phyloP scores from a whole-genome alignment of 352 stramenopile species.

The Phytophthora syringae region DNA sequence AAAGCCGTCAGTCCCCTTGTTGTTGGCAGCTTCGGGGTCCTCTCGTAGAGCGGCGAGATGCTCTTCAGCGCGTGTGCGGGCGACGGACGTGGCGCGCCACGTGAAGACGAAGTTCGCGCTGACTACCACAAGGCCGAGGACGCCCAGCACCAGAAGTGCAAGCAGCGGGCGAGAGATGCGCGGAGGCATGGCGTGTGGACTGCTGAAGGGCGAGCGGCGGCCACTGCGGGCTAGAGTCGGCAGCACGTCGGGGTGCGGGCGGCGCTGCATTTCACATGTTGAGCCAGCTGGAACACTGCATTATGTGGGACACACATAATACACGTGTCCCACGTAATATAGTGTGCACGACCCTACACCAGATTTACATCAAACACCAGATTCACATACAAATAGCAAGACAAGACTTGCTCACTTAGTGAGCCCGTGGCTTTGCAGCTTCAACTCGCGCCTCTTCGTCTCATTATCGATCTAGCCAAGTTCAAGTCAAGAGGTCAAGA shows the following conservation, averaged over 20 bases:
- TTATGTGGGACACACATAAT: too few relatives aligned
- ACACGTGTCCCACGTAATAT: too few relatives aligned
- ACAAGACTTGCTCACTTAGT: too few relatives aligned
- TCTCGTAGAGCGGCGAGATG: constrained; percentile 23
- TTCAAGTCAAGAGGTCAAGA: not conserved
- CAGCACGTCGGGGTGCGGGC: constrained; percentile 30
- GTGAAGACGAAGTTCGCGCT: constrained; percentile 37
- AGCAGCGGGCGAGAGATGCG: constrained; percentile 22
- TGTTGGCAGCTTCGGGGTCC: not conserved
- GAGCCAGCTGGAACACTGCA: not conserved
- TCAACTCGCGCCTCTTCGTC: not conserved
- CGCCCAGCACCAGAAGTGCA: constrained; percentile 21
- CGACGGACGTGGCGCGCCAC: constrained; percentile 32
- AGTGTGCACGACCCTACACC: too few relatives aligned
- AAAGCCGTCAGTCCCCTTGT: not conserved
- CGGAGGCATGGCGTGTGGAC: constrained; percentile 27
- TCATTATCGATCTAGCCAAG: constrained; percentile 8
- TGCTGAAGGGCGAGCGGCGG: constrained; percentile 28
- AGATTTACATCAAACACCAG: too few relatives aligned
- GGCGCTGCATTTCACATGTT: constrained; percentile 27
- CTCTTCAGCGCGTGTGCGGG: constrained; percentile 11
- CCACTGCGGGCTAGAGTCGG: constrained; percentile 29
- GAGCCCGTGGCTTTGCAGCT: not conserved
- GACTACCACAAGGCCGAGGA: constrained; percentile 32
- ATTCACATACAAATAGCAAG: not conserved